phyloP scores from a whole-genome alignment of 169 alveolate species.

The Eimeria maxima region DNA sequence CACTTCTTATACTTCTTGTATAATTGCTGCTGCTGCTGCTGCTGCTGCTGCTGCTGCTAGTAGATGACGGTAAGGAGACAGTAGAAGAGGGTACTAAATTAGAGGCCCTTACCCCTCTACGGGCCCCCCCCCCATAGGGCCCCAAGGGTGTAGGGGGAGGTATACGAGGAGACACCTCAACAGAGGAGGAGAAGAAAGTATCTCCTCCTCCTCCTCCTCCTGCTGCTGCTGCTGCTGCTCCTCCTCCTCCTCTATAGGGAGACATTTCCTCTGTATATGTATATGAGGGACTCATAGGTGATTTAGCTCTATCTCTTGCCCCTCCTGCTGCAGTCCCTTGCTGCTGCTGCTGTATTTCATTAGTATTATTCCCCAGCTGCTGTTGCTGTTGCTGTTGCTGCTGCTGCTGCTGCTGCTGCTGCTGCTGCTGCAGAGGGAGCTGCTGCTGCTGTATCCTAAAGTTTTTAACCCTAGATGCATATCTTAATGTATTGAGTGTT shows the following conservation, averaged over 20 bases:
- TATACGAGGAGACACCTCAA: background rate
- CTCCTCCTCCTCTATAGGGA: background rate
- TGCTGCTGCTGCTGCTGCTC: too few species aligned
- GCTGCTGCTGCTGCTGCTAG: background rate
- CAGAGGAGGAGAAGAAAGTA: too few species aligned
- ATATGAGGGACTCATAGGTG: background rate
- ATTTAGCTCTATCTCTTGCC: too few species aligned
- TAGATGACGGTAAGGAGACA: background rate
- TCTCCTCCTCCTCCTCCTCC: too few species aligned
- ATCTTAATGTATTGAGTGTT: constrained; percentile 97
- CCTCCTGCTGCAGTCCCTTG: background rate
- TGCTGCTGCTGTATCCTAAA: background rate
- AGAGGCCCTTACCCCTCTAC: constrained; percentile 19
- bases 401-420: constrained; percentile 35
- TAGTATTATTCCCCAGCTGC: too few species aligned
- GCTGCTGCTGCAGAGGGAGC: background rate
- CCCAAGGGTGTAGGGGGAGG: constrained; percentile 50
- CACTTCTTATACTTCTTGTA: background rate
- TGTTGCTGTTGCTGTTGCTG: constrained; percentile 36
- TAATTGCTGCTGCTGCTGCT: constrained; percentile 23
- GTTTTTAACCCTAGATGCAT: constrained; percentile 87
- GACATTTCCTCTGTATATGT: background rate
- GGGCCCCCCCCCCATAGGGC: constrained; percentile 10
- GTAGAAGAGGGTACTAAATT: background rate
- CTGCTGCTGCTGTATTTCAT: constrained; percentile 28